A percentile compares a stretch with the other conserved stretches of the same genome.
Evolutionary conservation across 1,284 basidiomycete genomes (phyloP).

Genomic region (Cutaneotrichosporon cyanovorans): DNA sequence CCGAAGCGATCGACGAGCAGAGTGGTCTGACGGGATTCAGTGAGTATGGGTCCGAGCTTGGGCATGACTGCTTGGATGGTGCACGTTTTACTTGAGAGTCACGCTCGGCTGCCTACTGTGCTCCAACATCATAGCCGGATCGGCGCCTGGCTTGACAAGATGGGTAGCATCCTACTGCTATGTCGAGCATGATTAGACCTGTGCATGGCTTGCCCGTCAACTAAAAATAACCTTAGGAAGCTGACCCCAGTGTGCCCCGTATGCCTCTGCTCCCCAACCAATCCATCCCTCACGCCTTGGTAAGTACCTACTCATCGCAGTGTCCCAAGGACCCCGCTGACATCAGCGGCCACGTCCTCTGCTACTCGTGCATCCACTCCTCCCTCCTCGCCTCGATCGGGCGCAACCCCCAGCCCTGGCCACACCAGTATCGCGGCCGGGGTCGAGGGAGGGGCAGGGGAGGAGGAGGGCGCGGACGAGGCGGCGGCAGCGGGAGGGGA

Average conservation of each 20-base stretch:
- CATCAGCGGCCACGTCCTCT: conserved; percentile 40
- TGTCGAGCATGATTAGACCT: too few species aligned
- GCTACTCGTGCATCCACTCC: conserved; percentile 34
- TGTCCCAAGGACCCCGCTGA: too few species aligned
- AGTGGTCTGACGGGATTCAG: conserved; percentile 11
- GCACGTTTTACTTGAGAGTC: too few species aligned
- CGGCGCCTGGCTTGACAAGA: too few species aligned
- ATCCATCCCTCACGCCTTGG: conserved; percentile 37
- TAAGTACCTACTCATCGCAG: too few species aligned
- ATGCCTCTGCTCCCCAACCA: conserved; percentile 32
- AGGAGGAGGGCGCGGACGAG: conserved; percentile 13
- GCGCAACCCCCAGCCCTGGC: conserved; percentile 30
- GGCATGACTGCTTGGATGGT: too few species aligned
- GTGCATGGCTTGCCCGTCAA: too few species aligned
- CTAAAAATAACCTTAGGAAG: neutral
- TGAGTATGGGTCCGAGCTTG: too few species aligned
- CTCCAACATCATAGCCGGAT: too few species aligned
- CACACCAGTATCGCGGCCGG: neutral
- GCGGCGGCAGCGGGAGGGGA: conserved; percentile 1
- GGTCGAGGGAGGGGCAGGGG: neutral
- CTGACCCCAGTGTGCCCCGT: conserved; percentile 34
- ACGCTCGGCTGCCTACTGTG: too few species aligned
- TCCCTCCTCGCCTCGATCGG: conserved; percentile 34
- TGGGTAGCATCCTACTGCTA: too few species aligned
- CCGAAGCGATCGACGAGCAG: conserved; percentile 8